Evolutionary conservation across 345 rosid genomes (phyloP), one percentile per base, ranked within the genome.

Genomic region (Populus nigra): DNA sequence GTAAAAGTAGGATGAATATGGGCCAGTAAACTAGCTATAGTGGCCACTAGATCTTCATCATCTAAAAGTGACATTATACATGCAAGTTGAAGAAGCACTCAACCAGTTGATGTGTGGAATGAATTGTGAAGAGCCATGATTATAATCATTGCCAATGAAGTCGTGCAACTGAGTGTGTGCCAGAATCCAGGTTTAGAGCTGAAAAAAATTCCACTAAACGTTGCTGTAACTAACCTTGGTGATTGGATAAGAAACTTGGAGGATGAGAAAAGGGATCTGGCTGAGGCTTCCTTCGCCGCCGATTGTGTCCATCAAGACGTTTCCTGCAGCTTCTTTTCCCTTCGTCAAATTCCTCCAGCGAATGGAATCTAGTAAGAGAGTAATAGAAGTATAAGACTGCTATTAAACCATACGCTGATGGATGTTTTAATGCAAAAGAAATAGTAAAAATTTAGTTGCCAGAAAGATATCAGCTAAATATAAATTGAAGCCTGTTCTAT

Each of bases 301-400:
- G 69, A 78, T 88, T 88, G 76, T 88, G 91, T 47, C 91, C 91
- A 57, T 86, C 91, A 22, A 88, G 89, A 22, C 89, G 91, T 75
- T 85, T 88, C 81, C 91, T 84, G 86, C 91, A 88, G 72, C 91
- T 88, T 82, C 91, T 77, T 78, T 86, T 88, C 62, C 91, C 89
- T 77, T 88, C 91, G 36, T 88, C 91, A 79, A 88, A 88, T 66
- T 86, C 89, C 81, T 88, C 91, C 73, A 86, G 77, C 43, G 85
- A 77, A 83, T 86, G 91, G 81, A 88, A 86, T 82, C 91, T 88
- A 69, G 25, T 43, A 57, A 73, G 73, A 20, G 23, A 47, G 27
- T 25, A 39, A 53, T 57, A 25, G 11, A 77, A 59, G 65, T n/a
- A 59, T 11, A 23, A 59, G 65, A 62, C 69, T 8, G 79, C 25